Base-by-base conservation (phyloP, 2,329 filamentous ascomycete species). In the Rutstroemia sp. region DNA sequence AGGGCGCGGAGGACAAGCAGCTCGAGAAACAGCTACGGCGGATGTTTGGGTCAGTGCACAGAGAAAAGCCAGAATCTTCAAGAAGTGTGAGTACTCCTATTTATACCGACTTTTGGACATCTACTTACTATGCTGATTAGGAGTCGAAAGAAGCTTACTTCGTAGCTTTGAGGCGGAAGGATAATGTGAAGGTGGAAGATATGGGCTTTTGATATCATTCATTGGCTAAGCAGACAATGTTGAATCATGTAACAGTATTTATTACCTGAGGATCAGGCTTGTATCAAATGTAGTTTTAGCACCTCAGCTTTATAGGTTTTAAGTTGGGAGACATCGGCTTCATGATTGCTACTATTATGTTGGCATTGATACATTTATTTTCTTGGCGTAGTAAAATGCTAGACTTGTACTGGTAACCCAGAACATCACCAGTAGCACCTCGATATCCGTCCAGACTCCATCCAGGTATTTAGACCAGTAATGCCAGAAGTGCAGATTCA, bases 41-140 rank as follows among this genome's bases (percentile, higher is more conserved):
- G 49, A 74, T 96, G 65, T 99, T 99, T 69, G 74, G 76, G 18
- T 88, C 82, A 63, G 94, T 99, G 2, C 78, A 87, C 66, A 80
- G 92, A 58, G 88, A 95, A 71, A 99, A 99, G 72, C 94, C 95
- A 1, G 88, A 95, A 56, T 88, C 91, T 6, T 97, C 92, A 39
- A 81, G 94, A 67, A 88, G 80, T 71, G 94, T 95, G 78, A 66
- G 84, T 77, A 27, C 30, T 50, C 14, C 37, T 14, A 2, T 50
- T 49, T 16, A 23, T 21, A 39, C 38, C 21, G 2, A 9, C 3
- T 14, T 25, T 23, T 12, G n/a, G 14, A 21, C 10, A n/a, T 18
- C n/a, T 21, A 18, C 27, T 18, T 52, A 23, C 48, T 3, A 58
- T n/a, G 27, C 37, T 62, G 56, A 60, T 56, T 63, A 91, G 88